These are phyloP conservation scores for Pelargonium citronellum DNA, from an alignment of 441 rosid genomes.

Conservation along the genomic window DNA sequence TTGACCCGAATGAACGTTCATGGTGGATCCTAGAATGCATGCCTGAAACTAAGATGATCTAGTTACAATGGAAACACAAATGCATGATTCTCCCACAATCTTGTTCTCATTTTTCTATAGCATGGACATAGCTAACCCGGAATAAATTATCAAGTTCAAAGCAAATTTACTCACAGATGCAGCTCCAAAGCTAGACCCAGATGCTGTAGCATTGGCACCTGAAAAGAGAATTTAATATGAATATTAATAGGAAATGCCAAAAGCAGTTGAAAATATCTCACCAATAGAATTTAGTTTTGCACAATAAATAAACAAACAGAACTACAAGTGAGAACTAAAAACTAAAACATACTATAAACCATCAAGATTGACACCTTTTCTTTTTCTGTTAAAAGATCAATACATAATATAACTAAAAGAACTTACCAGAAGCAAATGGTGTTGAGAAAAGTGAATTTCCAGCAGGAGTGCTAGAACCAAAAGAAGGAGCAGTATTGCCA, in stretches of 20 bases:
- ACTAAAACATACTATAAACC: background rate
- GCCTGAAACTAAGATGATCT: too few species aligned
- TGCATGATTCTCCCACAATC: background rate
- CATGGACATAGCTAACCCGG: background rate
- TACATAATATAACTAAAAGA: slow-evolving; percentile 17
- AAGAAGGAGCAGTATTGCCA: slow-evolving; percentile 38
- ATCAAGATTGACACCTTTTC: background rate
- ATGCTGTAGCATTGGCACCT: slow-evolving; percentile 58
- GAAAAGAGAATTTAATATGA: slow-evolving; percentile 19
- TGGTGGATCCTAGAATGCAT: too few species aligned
- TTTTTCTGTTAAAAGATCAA: background rate
- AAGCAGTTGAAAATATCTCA: background rate
- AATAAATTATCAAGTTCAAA: background rate
- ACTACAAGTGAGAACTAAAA: background rate
- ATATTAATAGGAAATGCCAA: background rate
- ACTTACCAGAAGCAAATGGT: slow-evolving; percentile 54
- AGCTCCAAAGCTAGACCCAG: slow-evolving; percentile 83
- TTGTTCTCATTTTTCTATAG: background rate
- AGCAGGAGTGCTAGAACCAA: slow-evolving; percentile 46
- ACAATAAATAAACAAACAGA: background rate
- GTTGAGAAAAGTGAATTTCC: slow-evolving; percentile 52
- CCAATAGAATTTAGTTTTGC: background rate
- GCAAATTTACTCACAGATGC: slow-evolving; percentile 53
- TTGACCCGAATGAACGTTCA: too few species aligned
- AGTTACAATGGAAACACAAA: too few species aligned